phyloP scores from a whole-genome alignment of 2,329 filamentous ascomycete genomes.

The Zymoseptoria pseudotritici region DNA sequence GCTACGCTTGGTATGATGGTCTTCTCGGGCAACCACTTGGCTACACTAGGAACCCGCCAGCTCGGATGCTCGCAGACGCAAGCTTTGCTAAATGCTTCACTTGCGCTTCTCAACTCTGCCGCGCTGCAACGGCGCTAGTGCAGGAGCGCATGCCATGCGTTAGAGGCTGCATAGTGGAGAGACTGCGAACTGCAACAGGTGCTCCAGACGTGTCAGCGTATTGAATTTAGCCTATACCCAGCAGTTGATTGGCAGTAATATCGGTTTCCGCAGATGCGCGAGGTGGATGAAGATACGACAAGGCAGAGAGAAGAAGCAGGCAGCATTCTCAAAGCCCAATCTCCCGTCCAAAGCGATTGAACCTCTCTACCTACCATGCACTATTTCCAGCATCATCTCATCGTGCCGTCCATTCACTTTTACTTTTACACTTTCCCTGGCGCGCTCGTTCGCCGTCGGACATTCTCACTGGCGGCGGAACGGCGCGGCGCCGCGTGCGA shows the following conservation, averaged over 20 bases:
- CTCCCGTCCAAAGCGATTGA: not conserved
- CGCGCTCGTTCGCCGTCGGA: not conserved
- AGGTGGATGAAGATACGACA: not conserved
- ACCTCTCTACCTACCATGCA: not conserved
- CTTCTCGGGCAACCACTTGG: not conserved
- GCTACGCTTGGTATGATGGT: not conserved
- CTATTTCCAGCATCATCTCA: not conserved
- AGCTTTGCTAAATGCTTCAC: not conserved
- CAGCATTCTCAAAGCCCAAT: not conserved
- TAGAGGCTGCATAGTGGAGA: not conserved
- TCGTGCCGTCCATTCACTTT: not conserved
- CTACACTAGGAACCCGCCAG: not conserved
- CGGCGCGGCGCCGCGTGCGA: not conserved
- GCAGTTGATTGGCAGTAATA: not conserved
- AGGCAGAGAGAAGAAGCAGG: not conserved
- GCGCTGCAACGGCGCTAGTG: not conserved
- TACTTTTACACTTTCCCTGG: not conserved
- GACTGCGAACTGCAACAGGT: not conserved
- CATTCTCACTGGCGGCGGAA: not conserved
- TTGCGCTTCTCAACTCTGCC: not conserved
- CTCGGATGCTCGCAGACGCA: not conserved
- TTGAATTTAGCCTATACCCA: not conserved
- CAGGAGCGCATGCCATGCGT: not conserved
- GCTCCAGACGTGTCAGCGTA: not conserved
- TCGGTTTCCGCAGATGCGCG: not conserved